Evolutionary conservation across 768 basidiomycete genomes (phyloP), one percentile per base, ranked within the genome.

Genomic region (Kwoniella shandongensis): DNA sequence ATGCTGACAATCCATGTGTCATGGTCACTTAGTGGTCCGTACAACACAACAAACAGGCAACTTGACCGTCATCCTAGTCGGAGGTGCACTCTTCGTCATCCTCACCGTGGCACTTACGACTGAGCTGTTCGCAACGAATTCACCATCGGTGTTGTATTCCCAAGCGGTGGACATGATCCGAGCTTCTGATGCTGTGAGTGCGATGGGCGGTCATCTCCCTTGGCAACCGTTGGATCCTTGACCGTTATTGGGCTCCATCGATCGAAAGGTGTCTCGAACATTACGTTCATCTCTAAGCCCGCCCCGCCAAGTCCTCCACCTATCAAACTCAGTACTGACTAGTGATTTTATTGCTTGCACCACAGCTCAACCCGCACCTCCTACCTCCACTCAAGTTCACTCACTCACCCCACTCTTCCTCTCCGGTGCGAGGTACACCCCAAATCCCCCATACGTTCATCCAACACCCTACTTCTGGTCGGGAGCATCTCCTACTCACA

Each of bases 341-440:
- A n/a, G n/a, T n/a, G n/a, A n/a, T n/a, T n/a, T n/a, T n/a, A n/a
- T n/a, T n/a, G n/a, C n/a, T 23, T 46, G 20, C 5, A 10, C 10
- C 15, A 7, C 63, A 76, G 75, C 68, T 76, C 50, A 60, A 72
- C 45, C 51, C 66, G 17, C 75, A 76, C 44, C 70, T 76, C 29
- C 64, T 76, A 6, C 72, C 72, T 7, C 75, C 75, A 29, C 63
- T 73, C 26, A 63, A 65, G n/a, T 76, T 76, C 67, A 76, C 75
- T 51, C 75, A 75, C 58, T 57, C 72, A 4, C 68, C 75, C 12
- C 65, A 70, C 30, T 49, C 73, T 13, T 62, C 72, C 3, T 60
- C 71, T 1, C 70, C 75, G 0, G 59, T 67, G 0, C 61, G 75
- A 18, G 69, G 71, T 30, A 67, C 72, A 0, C 59, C 72, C 1